Conservation (phyloP, 345 rosid genomes). For the Sapria himalayana region DNA sequence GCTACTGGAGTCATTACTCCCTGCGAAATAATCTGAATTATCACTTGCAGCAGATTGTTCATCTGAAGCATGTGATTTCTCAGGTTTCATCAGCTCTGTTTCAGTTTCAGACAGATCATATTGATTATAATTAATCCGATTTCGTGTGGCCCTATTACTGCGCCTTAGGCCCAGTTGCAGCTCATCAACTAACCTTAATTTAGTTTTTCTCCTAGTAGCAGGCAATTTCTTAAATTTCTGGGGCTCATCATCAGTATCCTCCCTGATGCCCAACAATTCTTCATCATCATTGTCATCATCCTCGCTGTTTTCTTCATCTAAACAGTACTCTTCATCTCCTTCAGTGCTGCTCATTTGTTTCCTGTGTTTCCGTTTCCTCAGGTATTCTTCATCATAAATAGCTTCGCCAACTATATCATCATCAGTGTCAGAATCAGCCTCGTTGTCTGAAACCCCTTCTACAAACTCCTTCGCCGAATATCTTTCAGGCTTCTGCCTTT, state of each 20-base stretch:
- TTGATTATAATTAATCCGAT: slow-evolving; percentile 52
- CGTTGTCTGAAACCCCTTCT: slow-evolving; percentile 79
- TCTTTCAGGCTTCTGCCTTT: slow-evolving; percentile 74
- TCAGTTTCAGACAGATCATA: slow-evolving; percentile 80
- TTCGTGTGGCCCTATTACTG: slow-evolving; percentile 72
- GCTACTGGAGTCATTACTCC: slow-evolving; percentile 39
- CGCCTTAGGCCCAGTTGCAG: slow-evolving; percentile 80
- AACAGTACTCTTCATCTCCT: slow-evolving; percentile 81
- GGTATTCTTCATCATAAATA: slow-evolving; percentile 87
- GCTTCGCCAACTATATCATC: slow-evolving; percentile 99
- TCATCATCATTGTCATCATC: slow-evolving; percentile 62
- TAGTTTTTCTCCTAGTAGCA: slow-evolving; percentile 50
- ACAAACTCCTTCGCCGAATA: slow-evolving; percentile 66
- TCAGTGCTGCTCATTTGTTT: slow-evolving; percentile 68
- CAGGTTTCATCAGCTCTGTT: slow-evolving; percentile 32
- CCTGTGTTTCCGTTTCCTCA: slow-evolving; percentile 64
- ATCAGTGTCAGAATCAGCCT: slow-evolving; percentile 67
- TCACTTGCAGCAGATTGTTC: slow-evolving; percentile 47
- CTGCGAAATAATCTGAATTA: slow-evolving; percentile 33
- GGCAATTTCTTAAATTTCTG: slow-evolving; percentile 49
- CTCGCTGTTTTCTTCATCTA: slow-evolving; percentile 92
- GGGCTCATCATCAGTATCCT: slow-evolving; percentile 69
- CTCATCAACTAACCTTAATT: slow-evolving; percentile 48
- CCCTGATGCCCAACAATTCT: slow-evolving; percentile 53
- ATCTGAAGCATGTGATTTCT: slow-evolving; percentile 31